Conservation (phyloP, 2,329 filamentous ascomycete genomes). For the Cadophora gregata region DNA sequence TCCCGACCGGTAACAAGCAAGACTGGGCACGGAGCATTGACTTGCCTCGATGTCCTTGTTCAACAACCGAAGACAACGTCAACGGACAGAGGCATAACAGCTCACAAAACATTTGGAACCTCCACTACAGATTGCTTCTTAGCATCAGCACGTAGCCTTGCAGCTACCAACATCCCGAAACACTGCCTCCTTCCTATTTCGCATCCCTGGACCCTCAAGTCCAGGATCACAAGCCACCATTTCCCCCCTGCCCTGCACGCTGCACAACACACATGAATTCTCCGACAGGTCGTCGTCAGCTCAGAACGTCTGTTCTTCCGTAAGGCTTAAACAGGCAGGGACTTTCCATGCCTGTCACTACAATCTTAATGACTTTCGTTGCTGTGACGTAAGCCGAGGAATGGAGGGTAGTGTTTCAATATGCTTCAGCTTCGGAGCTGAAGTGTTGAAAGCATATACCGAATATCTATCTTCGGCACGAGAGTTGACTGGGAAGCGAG, state of each 20-base stretch:
- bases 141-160: neutral
- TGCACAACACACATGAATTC: conserved; percentile 8
- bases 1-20: too few relatives aligned
- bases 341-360: neutral
- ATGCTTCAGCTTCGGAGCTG: neutral
- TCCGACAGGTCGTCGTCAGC: neutral
- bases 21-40: too few relatives aligned
- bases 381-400: neutral
- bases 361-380: neutral
- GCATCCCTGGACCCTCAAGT: conserved; percentile 3
- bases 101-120: neutral
- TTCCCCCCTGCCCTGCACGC: conserved; percentile 5
- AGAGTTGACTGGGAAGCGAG: neutral
- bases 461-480: neutral
- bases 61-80: neutral
- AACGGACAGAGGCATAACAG: neutral
- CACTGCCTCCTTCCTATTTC: conserved; percentile 6
- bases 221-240: conserved; percentile 6
- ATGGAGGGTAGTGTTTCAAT: neutral
- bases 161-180: neutral
- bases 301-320: neutral
- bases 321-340: neutral
- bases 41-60: too few relatives aligned
- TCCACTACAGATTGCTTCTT: neutral
- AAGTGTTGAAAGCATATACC: neutral